Base-by-base conservation (phyloP, 495 filamentous ascomycete genomes). In the Symbiotaphrina buchneri region DNA sequence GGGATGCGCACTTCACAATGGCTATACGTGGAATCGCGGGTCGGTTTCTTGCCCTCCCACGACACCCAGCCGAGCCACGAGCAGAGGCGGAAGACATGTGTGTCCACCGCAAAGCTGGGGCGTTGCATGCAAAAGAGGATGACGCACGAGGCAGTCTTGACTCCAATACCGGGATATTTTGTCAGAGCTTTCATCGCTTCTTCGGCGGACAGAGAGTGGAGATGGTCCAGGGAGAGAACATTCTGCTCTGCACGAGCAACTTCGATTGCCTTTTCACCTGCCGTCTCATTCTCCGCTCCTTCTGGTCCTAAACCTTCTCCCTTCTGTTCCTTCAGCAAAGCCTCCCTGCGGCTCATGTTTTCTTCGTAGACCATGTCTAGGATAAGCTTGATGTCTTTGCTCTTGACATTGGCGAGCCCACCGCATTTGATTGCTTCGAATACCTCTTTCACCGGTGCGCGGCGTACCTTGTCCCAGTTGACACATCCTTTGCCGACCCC, bases 61-160 rank as follows among this genome's bases (percentile, higher is more conserved):
- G 70, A 66, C 0, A 97, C 65, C 71, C 82, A 97, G 10, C 71
- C 67, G 0, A 95, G 64, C 71, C 81, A 92, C 33, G 69, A 72
- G 43, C 68, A 71, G 34, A 92, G 64, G 13, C 80, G 69, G 45
- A 71, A 71, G 37, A 87, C 79, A 40, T 85, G 80, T 0, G 80
- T 90, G 41, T 87, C 80, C 1, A 90, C 80, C 0, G 81, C 79
- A 41, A 85, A 84, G 45, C 71, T 74, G 0, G 78, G 74, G 8
- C 66, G 63, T 39, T 66, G 65, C 16, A 90, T 61, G 47, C 77
- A 83, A 47, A 90, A 90, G 2, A 85, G 57, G 8, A 75, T 50
- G 10, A 85, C 76, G 39, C 87, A 97, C 5, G 79, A 73, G 3
- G 84, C 76, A 0, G 84, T 92, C 53, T 97, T 97, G 32, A 79